These are phyloP conservation scores for Talaromyces sp. DNA, from an alignment of 2,329 filamentous ascomycete genomes.

Conservation along the genomic window DNA sequence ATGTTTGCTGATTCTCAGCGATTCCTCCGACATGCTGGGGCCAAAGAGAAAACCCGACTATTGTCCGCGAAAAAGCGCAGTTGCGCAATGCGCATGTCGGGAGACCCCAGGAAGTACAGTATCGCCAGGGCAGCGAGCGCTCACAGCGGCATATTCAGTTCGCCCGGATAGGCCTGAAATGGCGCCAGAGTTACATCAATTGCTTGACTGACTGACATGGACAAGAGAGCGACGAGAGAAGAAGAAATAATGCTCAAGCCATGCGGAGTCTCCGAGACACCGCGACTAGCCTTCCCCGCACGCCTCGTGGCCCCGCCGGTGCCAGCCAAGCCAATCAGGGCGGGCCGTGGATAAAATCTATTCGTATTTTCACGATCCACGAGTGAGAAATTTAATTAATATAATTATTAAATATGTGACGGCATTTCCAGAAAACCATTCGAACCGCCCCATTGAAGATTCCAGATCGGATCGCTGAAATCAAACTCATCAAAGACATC, in stretches of 20 bases:
- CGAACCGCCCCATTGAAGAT: constrained; percentile 9
- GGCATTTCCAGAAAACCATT: background rate
- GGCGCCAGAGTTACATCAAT: background rate
- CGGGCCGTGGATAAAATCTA: no score
- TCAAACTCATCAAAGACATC: background rate
- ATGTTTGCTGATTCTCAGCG: background rate
- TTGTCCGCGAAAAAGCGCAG: background rate
- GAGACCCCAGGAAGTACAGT: background rate
- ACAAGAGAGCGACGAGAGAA: background rate
- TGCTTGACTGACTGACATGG: background rate
- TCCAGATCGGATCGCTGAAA: background rate
- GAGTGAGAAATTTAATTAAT: no score
- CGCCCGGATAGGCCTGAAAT: background rate
- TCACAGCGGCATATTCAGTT: background rate
- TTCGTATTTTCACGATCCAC: background rate
- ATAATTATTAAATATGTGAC: background rate
- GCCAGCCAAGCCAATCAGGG: background rate
- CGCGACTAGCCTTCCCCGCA: background rate
- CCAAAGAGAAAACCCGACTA: background rate
- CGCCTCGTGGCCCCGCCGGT: background rate
- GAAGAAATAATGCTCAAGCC: background rate
- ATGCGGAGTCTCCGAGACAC: background rate
- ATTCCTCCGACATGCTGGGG: background rate
- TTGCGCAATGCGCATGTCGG: background rate
- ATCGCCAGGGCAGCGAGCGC: background rate